A percentile compares a stretch with the other conserved stretches of the same genome.
Evolutionary conservation across 805 yeast species (phyloP).

Genomic region (Jamesozyma jinghongensis): DNA sequence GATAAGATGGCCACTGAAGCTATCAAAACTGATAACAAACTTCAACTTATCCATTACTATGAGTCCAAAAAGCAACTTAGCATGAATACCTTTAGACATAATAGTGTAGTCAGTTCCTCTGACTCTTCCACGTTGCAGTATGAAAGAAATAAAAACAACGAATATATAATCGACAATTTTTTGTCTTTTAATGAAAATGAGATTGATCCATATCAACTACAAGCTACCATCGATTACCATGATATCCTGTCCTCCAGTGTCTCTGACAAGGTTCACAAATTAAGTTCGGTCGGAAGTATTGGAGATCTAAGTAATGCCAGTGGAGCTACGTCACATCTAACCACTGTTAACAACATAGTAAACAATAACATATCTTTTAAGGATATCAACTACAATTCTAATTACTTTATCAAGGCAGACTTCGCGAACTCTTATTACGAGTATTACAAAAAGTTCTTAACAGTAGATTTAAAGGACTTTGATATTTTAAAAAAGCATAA

Average conservation of each 20-base stretch:
- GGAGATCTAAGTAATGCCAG: too few relatives aligned
- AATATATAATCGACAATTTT: constrained; percentile 11
- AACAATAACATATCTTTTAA: background rate
- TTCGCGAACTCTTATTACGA: constrained; percentile 15
- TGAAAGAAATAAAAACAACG: constrained; percentile 10
- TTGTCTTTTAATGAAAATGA: constrained; percentile 9
- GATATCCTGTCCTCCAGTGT: background rate
- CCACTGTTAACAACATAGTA: background rate
- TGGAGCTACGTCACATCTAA: background rate
- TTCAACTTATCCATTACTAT: constrained; percentile 3
- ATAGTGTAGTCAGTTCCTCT: constrained; percentile 14
- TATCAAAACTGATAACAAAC: constrained; percentile 3
- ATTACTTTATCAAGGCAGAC: constrained; percentile 2
- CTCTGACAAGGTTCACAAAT: background rate
- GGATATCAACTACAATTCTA: background rate
- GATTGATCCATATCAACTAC: constrained; percentile 10
- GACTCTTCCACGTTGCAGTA: constrained; percentile 10
- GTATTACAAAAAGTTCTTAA: constrained; percentile 18
- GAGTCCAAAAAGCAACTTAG: constrained; percentile 9
- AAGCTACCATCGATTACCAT: background rate
- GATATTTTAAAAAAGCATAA: constrained; percentile 18
- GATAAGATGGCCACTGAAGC: constrained; percentile 1
- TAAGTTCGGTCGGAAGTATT: background rate
- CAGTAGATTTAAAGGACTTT: constrained; percentile 13
- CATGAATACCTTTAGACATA: constrained; percentile 11